These are phyloP conservation scores for Hirschioporus abietinus DNA, from an alignment of 768 basidiomycete species.

Conservation along the genomic window DNA sequence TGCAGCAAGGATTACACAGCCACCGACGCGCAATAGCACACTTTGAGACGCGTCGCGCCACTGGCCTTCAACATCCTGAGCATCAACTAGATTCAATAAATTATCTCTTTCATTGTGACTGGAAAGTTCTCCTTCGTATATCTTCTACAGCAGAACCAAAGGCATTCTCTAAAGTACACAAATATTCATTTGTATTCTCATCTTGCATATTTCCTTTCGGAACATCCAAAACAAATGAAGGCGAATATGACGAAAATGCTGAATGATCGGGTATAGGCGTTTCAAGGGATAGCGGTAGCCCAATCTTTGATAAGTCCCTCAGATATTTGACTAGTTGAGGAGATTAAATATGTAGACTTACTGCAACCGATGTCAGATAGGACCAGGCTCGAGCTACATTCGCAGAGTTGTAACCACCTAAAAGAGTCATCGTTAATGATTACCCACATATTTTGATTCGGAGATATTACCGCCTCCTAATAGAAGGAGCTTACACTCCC, in stretches of 20 bases:
- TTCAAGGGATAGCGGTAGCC: constrained; percentile 49
- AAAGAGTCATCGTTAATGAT: constrained; percentile 17
- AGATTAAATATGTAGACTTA: constrained; percentile 31
- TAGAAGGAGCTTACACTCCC: constrained; percentile 61
- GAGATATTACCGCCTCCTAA: constrained; percentile 63
- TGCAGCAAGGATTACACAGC: background rate
- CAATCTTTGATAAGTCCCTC: constrained; percentile 35
- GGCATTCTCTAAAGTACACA: constrained; percentile 35
- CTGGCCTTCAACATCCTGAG: background rate
- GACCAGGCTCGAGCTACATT: constrained; percentile 89
- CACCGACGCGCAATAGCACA: background rate
- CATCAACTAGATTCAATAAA: background rate
- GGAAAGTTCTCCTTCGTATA: background rate
- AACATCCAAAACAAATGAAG: constrained; percentile 78
- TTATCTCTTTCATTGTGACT: background rate
- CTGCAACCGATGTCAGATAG: constrained; percentile 70
- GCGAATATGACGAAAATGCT: constrained; percentile 67
- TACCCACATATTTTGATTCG: constrained; percentile 8
- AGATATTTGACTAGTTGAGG: constrained; percentile 3
- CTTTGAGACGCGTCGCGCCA: background rate
- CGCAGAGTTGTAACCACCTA: constrained; percentile 79
- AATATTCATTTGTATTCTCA: constrained; percentile 58
- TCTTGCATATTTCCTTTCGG: constrained; percentile 69
- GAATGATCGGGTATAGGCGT: constrained; percentile 71
- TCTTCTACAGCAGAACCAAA: constrained; percentile 10